These are phyloP conservation scores for Helicocarpus griseus DNA, from an alignment of 2,329 filamentous ascomycete genomes.

Conservation along the genomic window DNA sequence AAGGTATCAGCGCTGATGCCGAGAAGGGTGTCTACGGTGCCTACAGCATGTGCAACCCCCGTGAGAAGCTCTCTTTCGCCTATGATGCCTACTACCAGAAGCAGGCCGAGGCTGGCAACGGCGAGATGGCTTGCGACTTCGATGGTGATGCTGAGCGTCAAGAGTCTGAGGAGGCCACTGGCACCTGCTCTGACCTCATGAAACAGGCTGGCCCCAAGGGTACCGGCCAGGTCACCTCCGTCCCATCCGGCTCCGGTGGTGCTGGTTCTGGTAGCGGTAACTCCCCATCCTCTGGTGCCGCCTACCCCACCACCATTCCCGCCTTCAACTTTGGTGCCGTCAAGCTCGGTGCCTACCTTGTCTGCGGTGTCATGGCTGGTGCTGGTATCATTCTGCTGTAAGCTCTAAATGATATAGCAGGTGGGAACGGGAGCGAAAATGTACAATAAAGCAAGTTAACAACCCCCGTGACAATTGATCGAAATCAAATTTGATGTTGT, in stretches of 20 bases:
- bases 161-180: slow-evolving; percentile 23
- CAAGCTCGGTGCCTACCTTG: slow-evolving; percentile 36
- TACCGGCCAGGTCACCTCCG: too few species aligned
- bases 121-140: slow-evolving; percentile 33
- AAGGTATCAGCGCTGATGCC: slow-evolving; percentile 29
- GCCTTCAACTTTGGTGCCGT: slow-evolving; percentile 30
- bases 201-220: slow-evolving; percentile 32
- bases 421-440: too few species aligned
- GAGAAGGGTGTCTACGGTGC: slow-evolving; percentile 36
- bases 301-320: slow-evolving; percentile 18
- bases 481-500: background rate
- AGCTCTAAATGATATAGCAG: too few species aligned
- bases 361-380: slow-evolving; percentile 34
- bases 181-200: slow-evolving; percentile 29
- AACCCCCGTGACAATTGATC: too few species aligned
- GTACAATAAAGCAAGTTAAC: too few species aligned
- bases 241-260: too few species aligned
- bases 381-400: slow-evolving; percentile 41
- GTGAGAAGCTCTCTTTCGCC: slow-evolving; percentile 35
- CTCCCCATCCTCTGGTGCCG: too few species aligned
- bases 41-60: slow-evolving; percentile 36
- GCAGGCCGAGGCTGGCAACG: slow-evolving; percentile 24
- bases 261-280: too few species aligned
- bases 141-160: slow-evolving; percentile 31
- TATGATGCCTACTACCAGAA: slow-evolving; percentile 36